phyloP scores from a whole-genome alignment of 1,139 yeast genomes.

The Pichia sp. region DNA sequence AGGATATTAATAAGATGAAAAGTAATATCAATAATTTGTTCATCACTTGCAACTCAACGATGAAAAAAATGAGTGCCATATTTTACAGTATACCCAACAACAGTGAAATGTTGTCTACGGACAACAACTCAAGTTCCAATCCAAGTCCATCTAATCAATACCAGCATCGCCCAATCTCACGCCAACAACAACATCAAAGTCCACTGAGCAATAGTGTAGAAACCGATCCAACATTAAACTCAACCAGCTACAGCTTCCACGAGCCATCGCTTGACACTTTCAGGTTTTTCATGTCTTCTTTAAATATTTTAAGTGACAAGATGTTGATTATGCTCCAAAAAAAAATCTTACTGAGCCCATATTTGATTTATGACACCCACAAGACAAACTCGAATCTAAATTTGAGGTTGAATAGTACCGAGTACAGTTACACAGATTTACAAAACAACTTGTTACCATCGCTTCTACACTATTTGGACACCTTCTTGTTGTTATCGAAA shows the following conservation, averaged over 20 bases:
- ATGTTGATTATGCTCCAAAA: constrained; percentile 53
- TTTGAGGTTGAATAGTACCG: constrained; percentile 31
- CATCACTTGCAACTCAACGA: constrained; percentile 46
- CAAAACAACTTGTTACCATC: constrained; percentile 53
- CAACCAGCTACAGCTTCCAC: not conserved
- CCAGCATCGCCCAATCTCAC: not conserved
- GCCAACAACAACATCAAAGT: not conserved
- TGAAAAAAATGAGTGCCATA: constrained; percentile 26
- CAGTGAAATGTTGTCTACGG: constrained; percentile 13
- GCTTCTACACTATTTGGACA: constrained; percentile 53
- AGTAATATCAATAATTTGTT: constrained; percentile 47
- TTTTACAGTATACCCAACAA: constrained; percentile 23
- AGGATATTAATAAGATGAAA: constrained; percentile 44
- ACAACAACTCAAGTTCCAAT: not conserved
- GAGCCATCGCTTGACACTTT: constrained; percentile 31
- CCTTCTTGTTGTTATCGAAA: constrained; percentile 44
- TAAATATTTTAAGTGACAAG: constrained; percentile 53
- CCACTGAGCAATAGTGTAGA: not conserved
- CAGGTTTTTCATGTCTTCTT: constrained; percentile 44
- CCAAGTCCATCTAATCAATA: not conserved
- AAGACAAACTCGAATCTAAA: constrained; percentile 38
- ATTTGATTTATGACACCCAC: constrained; percentile 27
- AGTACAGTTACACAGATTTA: constrained; percentile 46
- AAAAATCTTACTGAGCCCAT: constrained; percentile 37
- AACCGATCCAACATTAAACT: not conserved